These are phyloP conservation scores for Wallacemonas sp. DNA, from an alignment of 208 protist genomes.

Conservation along the genomic window DNA sequence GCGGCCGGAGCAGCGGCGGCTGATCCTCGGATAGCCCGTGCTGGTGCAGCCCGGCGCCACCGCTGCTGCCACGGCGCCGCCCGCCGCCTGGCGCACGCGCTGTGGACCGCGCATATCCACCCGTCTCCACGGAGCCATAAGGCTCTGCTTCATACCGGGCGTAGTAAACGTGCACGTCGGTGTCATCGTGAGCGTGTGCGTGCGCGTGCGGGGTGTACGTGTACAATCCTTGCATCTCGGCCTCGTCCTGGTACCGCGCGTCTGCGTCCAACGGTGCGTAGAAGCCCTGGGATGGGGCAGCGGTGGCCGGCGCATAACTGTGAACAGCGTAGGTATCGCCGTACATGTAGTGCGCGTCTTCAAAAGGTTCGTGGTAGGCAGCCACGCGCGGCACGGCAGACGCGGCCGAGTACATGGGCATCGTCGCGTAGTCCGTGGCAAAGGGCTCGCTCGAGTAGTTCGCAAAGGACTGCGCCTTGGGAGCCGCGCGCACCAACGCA, in stretches of 20 bases:
- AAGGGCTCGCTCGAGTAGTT: constrained; percentile 3
- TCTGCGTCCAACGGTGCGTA: too few species aligned
- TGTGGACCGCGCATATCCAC: background rate
- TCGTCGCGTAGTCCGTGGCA: background rate
- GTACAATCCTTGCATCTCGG: background rate
- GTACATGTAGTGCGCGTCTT: background rate
- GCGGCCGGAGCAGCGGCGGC: background rate
- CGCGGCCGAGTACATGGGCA: background rate
- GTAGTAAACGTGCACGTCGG: background rate
- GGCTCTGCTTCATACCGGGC: background rate
- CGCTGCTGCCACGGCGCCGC: background rate
- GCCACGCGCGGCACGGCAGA: background rate
- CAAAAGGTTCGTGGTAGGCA: background rate
- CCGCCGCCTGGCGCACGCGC: background rate
- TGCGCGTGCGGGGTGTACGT: background rate
- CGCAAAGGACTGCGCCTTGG: background rate
- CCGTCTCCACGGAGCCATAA: background rate
- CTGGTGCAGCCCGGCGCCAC: background rate
- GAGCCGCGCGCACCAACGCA: background rate
- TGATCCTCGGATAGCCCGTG: background rate
- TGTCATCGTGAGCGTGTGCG: background rate
- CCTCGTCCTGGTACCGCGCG: background rate
- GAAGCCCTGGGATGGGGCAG: too few species aligned
- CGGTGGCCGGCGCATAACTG: too few species aligned
- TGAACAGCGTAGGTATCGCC: background rate